Conservation (phyloP, 2,329 filamentous ascomycete genomes). For the Penicillium sp. region DNA sequence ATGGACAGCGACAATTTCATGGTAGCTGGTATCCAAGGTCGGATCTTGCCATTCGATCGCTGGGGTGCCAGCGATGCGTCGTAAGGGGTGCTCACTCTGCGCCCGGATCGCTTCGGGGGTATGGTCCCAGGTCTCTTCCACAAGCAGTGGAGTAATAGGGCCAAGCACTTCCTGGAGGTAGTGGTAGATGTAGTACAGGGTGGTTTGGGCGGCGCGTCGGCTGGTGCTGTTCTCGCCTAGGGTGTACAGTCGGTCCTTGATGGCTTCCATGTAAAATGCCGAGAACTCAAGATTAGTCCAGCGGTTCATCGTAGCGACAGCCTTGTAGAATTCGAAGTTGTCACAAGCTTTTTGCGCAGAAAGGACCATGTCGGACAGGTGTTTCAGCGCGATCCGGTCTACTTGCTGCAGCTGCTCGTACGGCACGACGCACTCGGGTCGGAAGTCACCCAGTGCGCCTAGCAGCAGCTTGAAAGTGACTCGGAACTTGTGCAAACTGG, state of each 20-base stretch:
- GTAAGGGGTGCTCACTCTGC: slow-evolving; percentile 51
- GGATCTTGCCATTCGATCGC: slow-evolving; percentile 45
- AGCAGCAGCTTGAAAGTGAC: slow-evolving; percentile 89
- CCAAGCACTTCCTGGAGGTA: slow-evolving; percentile 77
- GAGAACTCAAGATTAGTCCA: slow-evolving; percentile 85
- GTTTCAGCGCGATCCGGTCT: slow-evolving; percentile 77
- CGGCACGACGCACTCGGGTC: slow-evolving; percentile 44
- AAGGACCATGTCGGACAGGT: slow-evolving; percentile 67
- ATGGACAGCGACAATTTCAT: slow-evolving; percentile 55
- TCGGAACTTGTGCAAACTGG: slow-evolving; percentile 80
- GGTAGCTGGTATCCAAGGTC: slow-evolving; percentile 53
- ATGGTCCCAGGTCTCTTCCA: slow-evolving; percentile 86
- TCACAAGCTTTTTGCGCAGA: slow-evolving; percentile 68
- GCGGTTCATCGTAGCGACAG: slow-evolving; percentile 70
- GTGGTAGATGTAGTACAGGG: slow-evolving; percentile 65
- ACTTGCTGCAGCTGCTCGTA: slow-evolving; percentile 59
- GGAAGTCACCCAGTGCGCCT: slow-evolving; percentile 67
- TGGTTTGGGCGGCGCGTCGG: slow-evolving; percentile 59
- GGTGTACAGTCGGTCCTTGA: slow-evolving; percentile 92
- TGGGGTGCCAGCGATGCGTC: slow-evolving; percentile 41
- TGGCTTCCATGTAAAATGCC: slow-evolving; percentile 88
- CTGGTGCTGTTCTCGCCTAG: slow-evolving; percentile 69
- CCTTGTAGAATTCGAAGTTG: slow-evolving; percentile 82
- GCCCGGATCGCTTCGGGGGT: slow-evolving; percentile 66
- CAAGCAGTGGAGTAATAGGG: slow-evolving; percentile 78